Conservation (phyloP, 1,139 yeast genomes). For the Sugiyamaella sp. region DNA sequence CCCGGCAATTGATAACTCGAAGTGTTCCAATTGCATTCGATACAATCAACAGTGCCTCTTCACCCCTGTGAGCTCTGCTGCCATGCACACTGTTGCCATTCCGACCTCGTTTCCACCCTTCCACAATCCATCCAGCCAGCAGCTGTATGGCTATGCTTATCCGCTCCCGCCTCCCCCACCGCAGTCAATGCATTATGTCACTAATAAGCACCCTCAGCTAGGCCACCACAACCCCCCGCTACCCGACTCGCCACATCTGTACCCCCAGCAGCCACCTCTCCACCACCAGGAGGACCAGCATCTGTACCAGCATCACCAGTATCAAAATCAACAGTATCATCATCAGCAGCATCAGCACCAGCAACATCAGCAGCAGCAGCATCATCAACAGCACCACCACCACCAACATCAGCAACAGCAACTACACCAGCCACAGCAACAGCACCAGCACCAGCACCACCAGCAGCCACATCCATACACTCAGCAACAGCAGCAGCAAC, state of each 20-base stretch:
- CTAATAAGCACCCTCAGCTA: not conserved
- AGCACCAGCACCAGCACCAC: slow-evolving; percentile 13
- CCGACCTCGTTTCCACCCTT: slow-evolving; percentile 11
- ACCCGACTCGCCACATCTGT: slow-evolving; percentile 5
- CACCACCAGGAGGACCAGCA: slow-evolving; percentile 36
- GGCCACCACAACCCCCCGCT: not conserved
- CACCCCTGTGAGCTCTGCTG: slow-evolving; percentile 41
- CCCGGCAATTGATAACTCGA: slow-evolving; percentile 32
- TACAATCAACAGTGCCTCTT: slow-evolving; percentile 43
- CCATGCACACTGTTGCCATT: slow-evolving; percentile 20
- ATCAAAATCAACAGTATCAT: not conserved
- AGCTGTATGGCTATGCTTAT: not conserved
- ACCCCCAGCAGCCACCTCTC: slow-evolving; percentile 19
- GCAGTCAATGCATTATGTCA: not conserved
- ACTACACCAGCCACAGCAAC: slow-evolving; percentile 24
- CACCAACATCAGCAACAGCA: slow-evolving; percentile 36
- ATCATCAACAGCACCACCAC: not conserved
- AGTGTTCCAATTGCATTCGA: slow-evolving; percentile 41
- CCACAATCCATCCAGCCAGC: not conserved
- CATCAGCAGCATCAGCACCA: slow-evolving; percentile 1
- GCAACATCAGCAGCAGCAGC: slow-evolving; percentile 22
- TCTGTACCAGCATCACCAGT: slow-evolving; percentile 24
- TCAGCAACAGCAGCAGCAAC: slow-evolving; percentile 22
- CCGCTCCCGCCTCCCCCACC: slow-evolving; percentile 1
- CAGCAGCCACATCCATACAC: slow-evolving; percentile 3